phyloP scores from a whole-genome alignment of 805 yeast genomes.

The Wickerhamomyces pijperi region DNA sequence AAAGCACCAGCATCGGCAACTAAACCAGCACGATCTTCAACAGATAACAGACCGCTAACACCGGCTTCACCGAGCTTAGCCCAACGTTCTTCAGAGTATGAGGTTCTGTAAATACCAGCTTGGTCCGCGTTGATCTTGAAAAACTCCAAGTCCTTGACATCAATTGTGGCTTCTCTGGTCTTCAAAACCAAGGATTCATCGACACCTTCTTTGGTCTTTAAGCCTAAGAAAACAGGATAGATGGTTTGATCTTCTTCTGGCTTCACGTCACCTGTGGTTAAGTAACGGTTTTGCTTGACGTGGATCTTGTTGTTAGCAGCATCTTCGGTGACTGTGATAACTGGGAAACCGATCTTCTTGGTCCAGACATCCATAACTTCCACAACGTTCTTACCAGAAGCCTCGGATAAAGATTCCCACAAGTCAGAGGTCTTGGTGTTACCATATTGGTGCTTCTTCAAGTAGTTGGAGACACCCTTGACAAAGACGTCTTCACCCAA shows the following conservation, averaged over 20 bases:
- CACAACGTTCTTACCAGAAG: slow-evolving; percentile 62
- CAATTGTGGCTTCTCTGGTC: slow-evolving; percentile 34
- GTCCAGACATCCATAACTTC: slow-evolving; percentile 76
- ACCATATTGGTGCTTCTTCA: slow-evolving; percentile 66
- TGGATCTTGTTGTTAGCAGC: slow-evolving; percentile 31
- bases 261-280: slow-evolving; percentile 67
- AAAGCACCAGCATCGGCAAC: slow-evolving; percentile 72
- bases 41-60: slow-evolving; percentile 46
- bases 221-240: slow-evolving; percentile 63
- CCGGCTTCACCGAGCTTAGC: slow-evolving; percentile 52
- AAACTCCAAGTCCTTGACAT: slow-evolving; percentile 34
- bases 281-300: slow-evolving; percentile 62
- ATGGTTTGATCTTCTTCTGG: slow-evolving; percentile 60
- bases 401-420: slow-evolving; percentile 64
- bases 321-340: slow-evolving; percentile 52
- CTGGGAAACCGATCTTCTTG: slow-evolving; percentile 68
- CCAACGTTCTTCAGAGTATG: slow-evolving; percentile 62
- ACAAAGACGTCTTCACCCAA: slow-evolving; percentile 68
- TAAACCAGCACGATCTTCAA: slow-evolving; percentile 69
- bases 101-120: slow-evolving; percentile 67
- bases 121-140: slow-evolving; percentile 66
- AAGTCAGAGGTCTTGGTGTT: slow-evolving; percentile 69
- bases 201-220: slow-evolving; percentile 45
- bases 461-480: slow-evolving; percentile 69
- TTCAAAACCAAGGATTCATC: slow-evolving; percentile 50